These are phyloP conservation scores for Backusella macrospora DNA, from an alignment of 192 early-diverging fungal species.

Conservation along the genomic window DNA sequence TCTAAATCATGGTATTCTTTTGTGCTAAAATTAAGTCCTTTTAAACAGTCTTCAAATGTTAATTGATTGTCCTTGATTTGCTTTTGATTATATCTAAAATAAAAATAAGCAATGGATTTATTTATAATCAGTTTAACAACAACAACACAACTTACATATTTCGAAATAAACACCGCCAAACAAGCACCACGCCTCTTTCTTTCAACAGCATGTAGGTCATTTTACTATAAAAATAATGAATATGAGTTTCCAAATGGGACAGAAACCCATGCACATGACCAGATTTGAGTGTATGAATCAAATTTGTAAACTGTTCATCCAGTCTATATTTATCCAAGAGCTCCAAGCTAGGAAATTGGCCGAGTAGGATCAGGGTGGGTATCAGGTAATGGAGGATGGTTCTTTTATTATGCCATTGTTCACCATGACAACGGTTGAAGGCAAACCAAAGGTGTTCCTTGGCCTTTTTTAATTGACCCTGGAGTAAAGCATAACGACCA, in stretches of 20 bases:
- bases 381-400: conserved; percentile 46
- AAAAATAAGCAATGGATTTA: no score
- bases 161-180: conserved; percentile 49
- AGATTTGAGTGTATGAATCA: conserved; percentile 33
- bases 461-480: conserved; percentile 44
- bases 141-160: conserved; percentile 27
- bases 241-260: conserved; percentile 22
- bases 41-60: conserved; percentile 31
- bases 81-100: background rate
- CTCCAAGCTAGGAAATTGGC: conserved; percentile 33
- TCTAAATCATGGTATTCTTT: conserved; percentile 34
- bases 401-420: conserved; percentile 41
- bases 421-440: conserved; percentile 39
- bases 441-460: conserved; percentile 44
- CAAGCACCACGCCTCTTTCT: conserved; percentile 44
- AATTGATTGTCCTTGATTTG: background rate
- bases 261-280: conserved; percentile 41
- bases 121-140: no score
- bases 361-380: conserved; percentile 46
- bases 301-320: conserved; percentile 22
- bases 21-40: conserved; percentile 28
- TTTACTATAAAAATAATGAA: conserved; percentile 40
- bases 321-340: conserved; percentile 44
- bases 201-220: conserved; percentile 46
- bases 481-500: conserved; percentile 49